phyloP scores from a whole-genome alignment of 2,329 filamentous ascomycete species.

The Apiospora saccharicola region DNA sequence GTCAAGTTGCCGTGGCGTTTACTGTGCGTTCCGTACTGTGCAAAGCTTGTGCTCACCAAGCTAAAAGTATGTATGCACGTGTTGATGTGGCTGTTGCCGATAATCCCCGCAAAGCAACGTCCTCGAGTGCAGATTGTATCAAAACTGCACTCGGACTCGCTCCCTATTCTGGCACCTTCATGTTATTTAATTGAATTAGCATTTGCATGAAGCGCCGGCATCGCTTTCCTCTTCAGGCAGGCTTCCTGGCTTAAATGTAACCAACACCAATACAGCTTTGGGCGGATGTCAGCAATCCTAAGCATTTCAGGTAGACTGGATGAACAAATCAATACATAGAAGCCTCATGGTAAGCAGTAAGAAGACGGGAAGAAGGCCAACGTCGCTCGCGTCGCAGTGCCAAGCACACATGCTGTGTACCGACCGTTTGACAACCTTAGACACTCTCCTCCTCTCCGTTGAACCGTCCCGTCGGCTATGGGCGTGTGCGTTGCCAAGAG shows the following conservation, averaged over 20 bases:
- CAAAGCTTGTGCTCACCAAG: neutral
- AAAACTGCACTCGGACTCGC: neutral
- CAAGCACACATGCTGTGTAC: neutral
- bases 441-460: neutral
- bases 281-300: neutral
- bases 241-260: neutral
- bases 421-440: neutral
- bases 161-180: neutral
- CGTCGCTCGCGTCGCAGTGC: neutral
- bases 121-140: neutral
- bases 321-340: neutral
- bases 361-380: neutral
- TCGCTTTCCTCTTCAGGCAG: neutral
- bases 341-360: neutral
- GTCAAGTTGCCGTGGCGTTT: neutral
- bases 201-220: neutral
- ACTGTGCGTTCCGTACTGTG: conserved; percentile 1
- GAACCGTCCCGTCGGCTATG: conserved; percentile 20
- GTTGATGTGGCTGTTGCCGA: neutral
- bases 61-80: neutral
- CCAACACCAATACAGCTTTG: no score
- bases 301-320: no score
- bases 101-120: conserved; percentile 9
- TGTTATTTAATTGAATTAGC: neutral
- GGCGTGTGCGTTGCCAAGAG: conserved; percentile 14